phyloP scores from a whole-genome alignment of 2,329 filamentous ascomycete species.

The Talaromyces sp. region DNA sequence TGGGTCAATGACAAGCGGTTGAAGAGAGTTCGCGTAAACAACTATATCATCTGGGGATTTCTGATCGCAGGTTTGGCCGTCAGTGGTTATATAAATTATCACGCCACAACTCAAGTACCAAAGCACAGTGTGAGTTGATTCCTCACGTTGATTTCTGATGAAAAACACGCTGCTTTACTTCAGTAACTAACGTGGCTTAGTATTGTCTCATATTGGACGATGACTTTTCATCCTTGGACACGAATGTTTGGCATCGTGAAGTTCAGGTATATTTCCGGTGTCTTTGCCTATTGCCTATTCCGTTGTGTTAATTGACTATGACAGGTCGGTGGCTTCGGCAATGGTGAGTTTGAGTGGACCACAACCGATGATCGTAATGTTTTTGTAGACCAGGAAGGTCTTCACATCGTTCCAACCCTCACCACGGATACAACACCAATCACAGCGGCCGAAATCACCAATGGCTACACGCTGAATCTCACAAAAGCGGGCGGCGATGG shows the following conservation, averaged over 20 bases:
- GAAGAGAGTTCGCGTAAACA: conserved; percentile 15
- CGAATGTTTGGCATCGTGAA: conserved; percentile 49
- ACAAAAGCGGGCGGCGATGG: conserved; percentile 33
- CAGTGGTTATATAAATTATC: conserved; percentile 34
- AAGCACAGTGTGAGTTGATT: conserved; percentile 21
- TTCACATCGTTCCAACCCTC: conserved; percentile 55
- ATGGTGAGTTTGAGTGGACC: conserved; percentile 55
- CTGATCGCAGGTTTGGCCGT: conserved; percentile 24
- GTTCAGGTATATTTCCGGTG: conserved; percentile 37
- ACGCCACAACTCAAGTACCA: conserved; percentile 24
- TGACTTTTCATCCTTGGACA: conserved; percentile 46
- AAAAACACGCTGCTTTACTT: neutral
- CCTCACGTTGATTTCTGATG: neutral
- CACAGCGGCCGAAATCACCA: conserved; percentile 25
- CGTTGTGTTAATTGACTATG: conserved; percentile 30
- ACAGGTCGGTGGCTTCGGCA: conserved; percentile 44
- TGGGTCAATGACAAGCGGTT: conserved; percentile 18
- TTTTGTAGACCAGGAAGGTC: conserved; percentile 48
- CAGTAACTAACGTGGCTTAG: conserved; percentile 24
- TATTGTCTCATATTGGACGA: conserved; percentile 54
- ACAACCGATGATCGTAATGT: conserved; percentile 48
- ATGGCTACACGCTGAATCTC: conserved; percentile 41
- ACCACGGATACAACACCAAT: conserved; percentile 37
- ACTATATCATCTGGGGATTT: conserved; percentile 17
- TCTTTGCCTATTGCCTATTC: neutral